phyloP scores from a whole-genome alignment of 192 early-diverging fungal genomes.

The Backusella psychrophila region DNA sequence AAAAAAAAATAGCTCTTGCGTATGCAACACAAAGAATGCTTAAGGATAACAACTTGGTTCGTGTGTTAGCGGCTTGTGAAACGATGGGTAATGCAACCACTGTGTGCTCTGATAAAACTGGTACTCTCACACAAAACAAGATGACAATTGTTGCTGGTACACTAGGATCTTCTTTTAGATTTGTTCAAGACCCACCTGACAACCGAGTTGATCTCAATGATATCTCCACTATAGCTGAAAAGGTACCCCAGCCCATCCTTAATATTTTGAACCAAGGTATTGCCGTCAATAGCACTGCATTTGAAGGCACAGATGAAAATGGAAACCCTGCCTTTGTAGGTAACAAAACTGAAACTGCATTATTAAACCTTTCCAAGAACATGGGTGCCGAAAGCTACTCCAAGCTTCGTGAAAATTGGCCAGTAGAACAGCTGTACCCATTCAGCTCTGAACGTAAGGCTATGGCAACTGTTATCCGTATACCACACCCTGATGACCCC shows the following conservation, averaged over 20 bases:
- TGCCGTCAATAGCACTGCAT: constrained; percentile 81
- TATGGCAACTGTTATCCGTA: constrained; percentile 83
- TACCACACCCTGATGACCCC: constrained; percentile 45
- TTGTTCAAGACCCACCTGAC: constrained; percentile 42
- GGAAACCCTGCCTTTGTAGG: constrained; percentile 67
- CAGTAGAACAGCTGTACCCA: constrained; percentile 75
- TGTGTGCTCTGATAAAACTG: constrained; percentile 98
- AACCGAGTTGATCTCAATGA: constrained; percentile 40
- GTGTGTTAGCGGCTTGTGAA: constrained; percentile 94
- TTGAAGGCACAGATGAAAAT: constrained; percentile 52
- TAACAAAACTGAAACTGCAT: constrained; percentile 93
- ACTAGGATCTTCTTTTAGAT: constrained; percentile 70
- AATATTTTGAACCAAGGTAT: constrained; percentile 66
- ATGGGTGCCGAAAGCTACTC: constrained; percentile 63
- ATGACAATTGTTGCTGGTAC: constrained; percentile 96
- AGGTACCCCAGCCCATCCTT: constrained; percentile 41
- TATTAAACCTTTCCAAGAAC: constrained; percentile 75
- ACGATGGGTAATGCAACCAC: constrained; percentile 99
- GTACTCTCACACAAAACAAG: constrained; percentile 94
- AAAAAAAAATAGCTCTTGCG: constrained; percentile 63
- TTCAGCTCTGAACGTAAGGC: constrained; percentile 93
- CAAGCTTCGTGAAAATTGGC: constrained; percentile 57
- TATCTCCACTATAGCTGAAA: constrained; percentile 47
- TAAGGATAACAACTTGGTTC: constrained; percentile 96
- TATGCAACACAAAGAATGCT: constrained; percentile 95